A percentile compares a stretch with the other conserved stretches of the same genome.
These are phyloP conservation scores for Phragmites australis DNA, from an alignment of 176 grass and related monocot genomes.

Conservation along the genomic window DNA sequence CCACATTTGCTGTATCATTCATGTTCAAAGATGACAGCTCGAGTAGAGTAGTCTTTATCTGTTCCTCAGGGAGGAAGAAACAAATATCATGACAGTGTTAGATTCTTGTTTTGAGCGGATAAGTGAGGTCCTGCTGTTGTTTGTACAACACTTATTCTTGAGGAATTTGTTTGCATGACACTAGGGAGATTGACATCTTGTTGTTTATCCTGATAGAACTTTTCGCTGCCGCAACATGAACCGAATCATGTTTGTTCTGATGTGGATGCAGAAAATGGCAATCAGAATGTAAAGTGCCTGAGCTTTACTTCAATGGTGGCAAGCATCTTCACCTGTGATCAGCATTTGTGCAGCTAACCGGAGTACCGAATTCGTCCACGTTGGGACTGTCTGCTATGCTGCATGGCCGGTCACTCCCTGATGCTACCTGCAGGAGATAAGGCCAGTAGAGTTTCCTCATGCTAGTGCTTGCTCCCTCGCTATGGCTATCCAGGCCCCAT, in stretches of 20 bases:
- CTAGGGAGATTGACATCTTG: neutral
- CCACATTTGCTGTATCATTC: neutral
- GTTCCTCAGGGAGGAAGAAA: constrained; percentile 3
- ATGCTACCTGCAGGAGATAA: constrained; percentile 32
- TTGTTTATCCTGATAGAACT: constrained; percentile 38
- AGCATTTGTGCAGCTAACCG: constrained; percentile 30
- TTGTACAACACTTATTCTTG: neutral
- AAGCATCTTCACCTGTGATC: constrained; percentile 41
- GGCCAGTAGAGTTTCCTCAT: neutral
- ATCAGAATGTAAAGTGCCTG: constrained; percentile 31
- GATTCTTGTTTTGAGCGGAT: constrained; percentile 37
- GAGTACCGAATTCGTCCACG: constrained; percentile 42
- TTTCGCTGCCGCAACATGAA: constrained; percentile 34
- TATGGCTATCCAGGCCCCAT: neutral
- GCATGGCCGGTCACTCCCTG: constrained; percentile 5
- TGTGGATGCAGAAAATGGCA: constrained; percentile 24
- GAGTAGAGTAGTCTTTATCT: neutral
- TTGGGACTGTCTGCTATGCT: constrained; percentile 24
- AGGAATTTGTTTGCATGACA: constrained; percentile 19
- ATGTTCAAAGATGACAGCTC: constrained; percentile 14
- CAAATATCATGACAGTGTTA: neutral
- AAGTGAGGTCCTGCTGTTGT: neutral
- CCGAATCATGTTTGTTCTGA: constrained; percentile 40
- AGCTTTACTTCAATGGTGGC: constrained; percentile 42
- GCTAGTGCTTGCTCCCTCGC: neutral